Percentiles rank a stretch among this genome's conserved stretches.
Conservation (phyloP, 2,329 filamentous ascomycete species). For the Hyphodiscus sp. region DNA sequence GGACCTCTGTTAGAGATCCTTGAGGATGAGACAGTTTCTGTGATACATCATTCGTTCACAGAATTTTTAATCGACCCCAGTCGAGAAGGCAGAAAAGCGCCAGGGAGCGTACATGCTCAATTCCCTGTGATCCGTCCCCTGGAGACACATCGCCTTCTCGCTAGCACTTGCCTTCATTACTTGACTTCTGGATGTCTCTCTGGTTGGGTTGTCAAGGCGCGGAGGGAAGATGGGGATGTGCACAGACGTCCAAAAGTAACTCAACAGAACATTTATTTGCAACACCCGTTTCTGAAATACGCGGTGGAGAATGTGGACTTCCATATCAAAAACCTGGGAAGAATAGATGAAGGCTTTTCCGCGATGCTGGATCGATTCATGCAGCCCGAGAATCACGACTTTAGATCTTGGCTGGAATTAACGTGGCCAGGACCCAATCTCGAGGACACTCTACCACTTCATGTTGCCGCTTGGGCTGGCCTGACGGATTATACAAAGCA, state of each 20-base stretch:
- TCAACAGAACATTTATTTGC: too few species aligned
- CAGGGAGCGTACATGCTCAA: not conserved
- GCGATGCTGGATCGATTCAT: not conserved
- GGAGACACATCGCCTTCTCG: constrained; percentile 1
- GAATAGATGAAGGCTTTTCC: constrained; percentile 8
- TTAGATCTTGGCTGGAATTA: constrained; percentile 10
- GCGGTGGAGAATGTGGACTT: constrained; percentile 11
- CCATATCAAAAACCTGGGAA: constrained; percentile 13
- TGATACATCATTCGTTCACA: constrained; percentile 43
- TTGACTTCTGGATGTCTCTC: not conserved
- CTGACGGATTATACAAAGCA: constrained; percentile 8
- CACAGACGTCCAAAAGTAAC: too few species aligned
- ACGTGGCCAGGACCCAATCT: constrained; percentile 17
- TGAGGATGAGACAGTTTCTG: constrained; percentile 37
- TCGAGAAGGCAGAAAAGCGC: not conserved
- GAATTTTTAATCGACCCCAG: constrained; percentile 35
- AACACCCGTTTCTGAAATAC: constrained; percentile 15
- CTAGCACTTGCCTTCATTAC: not conserved
- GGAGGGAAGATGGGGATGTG: too few species aligned
- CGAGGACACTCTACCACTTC: constrained; percentile 15
- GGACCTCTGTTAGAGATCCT: constrained; percentile 38
- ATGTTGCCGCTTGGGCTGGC: constrained; percentile 13
- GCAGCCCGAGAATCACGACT: constrained; percentile 7
- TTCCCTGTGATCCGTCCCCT: constrained; percentile 5
- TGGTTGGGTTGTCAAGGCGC: not conserved